A percentile compares a stretch with the other conserved stretches of the same genome.
phyloP scores from a whole-genome alignment of 345 rosid genomes.

The Hypericum perforatum region DNA sequence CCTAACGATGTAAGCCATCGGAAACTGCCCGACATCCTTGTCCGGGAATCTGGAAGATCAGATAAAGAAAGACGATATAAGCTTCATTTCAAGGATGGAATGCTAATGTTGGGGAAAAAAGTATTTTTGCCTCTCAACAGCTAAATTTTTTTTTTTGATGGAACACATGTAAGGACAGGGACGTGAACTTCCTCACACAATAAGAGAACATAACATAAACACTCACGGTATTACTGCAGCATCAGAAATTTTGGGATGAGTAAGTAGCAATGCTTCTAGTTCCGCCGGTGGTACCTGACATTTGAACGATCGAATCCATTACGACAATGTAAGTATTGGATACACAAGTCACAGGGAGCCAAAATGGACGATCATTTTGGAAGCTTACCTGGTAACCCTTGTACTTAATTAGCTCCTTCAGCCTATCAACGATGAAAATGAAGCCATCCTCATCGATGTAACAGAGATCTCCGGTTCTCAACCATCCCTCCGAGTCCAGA shows the following conservation, averaged over 20 bases:
- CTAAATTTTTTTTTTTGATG: too few relatives aligned
- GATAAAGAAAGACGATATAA: not conserved
- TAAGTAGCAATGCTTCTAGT: conserved; percentile 66
- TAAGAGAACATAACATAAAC: not conserved
- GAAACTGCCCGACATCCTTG: conserved; percentile 46
- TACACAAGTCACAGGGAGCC: not conserved
- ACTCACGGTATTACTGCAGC: conserved; percentile 84
- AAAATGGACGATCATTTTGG: not conserved
- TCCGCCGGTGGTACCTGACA: conserved; percentile 88
- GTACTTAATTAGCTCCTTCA: conserved; percentile 91
- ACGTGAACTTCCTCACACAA: too few relatives aligned
- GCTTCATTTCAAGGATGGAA: not conserved
- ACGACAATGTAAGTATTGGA: too few relatives aligned
- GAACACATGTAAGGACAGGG: too few relatives aligned
- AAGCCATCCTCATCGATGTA: conserved; percentile 79
- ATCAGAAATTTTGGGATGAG: conserved; percentile 62
- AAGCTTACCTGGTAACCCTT: conserved; percentile 76
- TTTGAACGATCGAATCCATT: not conserved
- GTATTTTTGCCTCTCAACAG: too few relatives aligned
- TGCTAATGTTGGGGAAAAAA: too few relatives aligned
- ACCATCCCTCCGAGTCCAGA: conserved; percentile 77
- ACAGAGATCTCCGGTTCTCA: conserved; percentile 91
- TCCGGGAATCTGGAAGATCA: conserved; percentile 35
- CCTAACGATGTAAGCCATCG: conserved; percentile 41
- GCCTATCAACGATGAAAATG: conserved; percentile 72